Evolutionary conservation across 2,329 filamentous ascomycete genomes (phyloP), one percentile per base, ranked within the genome.

Genomic region (Trichoderma guizhouense): DNA sequence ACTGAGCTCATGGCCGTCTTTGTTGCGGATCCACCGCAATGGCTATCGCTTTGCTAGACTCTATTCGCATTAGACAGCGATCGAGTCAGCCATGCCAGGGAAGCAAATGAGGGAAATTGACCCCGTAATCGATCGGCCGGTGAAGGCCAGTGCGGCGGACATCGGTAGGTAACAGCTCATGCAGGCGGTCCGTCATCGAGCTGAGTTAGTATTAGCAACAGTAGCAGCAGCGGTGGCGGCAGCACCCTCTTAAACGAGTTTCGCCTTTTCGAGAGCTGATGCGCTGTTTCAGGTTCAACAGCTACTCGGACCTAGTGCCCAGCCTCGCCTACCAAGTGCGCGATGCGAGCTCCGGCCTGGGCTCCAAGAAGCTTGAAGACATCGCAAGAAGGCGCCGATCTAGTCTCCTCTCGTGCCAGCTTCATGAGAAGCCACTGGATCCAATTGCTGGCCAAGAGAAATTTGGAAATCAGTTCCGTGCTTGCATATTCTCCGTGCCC

Each of bases 11-110:
- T 53, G n/a, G 55, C 57, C 24, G 66, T 21, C 57, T 32, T 53
- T n/a, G 53, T 21, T n/a, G 53, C 34, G 55, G 65, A 68, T 60
- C 65, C 55, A 47, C 36, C 26, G 55, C n/a, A 34, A 32, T 7
- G 43, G 12, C 36, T 61, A 60, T 69, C 51, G 34, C 32, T 58
- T 30, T 71, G 69, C 69, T 51, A 64, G 24, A 26, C 61, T 30
- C 61, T 32, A 63, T 65, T 53, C 28, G 66, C 39, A 36, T 61
- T 57, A 71, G 63, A 60, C 4, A 55, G 32, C 58, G 55, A 63
- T 72, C 57, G 70, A 72, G 63, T 51, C 70, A 66, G 66, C 57
- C 64, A 74, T 74, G 76, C 75, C 74, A 76, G 74, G 76, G 68
- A 76, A 74, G 73, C 75, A 74, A 76, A 76, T 76, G 32, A 70